These are phyloP conservation scores for Papiliotrema flavescens DNA, from an alignment of 1,284 basidiomycete genomes.

Conservation along the genomic window DNA sequence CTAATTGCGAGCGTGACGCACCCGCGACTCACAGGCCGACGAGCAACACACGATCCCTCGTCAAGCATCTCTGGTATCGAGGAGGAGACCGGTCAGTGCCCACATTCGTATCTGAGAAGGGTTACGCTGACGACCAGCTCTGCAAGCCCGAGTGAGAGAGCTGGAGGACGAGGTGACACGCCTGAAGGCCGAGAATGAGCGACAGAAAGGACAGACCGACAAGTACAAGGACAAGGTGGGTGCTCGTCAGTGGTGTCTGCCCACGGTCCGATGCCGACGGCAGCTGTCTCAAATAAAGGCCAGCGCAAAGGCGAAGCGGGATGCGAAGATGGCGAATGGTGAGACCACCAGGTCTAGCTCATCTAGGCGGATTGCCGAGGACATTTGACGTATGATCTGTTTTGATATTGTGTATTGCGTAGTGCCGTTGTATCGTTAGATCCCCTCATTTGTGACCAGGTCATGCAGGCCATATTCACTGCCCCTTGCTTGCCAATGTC, in stretches of 20 bases:
- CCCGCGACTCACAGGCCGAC: neutral
- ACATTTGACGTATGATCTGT: no score
- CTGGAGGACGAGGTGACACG: conserved; percentile 67
- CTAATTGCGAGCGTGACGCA: conserved; percentile 22
- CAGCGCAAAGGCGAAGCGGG: conserved; percentile 77
- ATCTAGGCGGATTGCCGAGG: no score
- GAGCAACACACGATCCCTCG: neutral
- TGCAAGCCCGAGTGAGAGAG: conserved; percentile 55
- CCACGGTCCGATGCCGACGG: neutral
- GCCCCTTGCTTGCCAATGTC: no score
- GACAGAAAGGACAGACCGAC: conserved; percentile 71
- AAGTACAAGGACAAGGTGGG: conserved; percentile 63
- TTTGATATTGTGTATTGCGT: no score
- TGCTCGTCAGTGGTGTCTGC: neutral
- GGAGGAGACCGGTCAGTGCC: neutral
- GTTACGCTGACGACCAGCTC: conserved; percentile 3
- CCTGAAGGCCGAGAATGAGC: conserved; percentile 32
- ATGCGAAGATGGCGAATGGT: conserved; percentile 56
- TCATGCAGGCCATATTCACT: no score
- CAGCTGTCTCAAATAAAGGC: conserved; percentile 84
- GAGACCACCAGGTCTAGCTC: neutral
- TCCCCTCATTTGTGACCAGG: no score
- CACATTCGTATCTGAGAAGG: neutral
- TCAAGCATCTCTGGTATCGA: neutral
- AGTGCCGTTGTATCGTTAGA: no score